Conservation (phyloP, 768 basidiomycete genomes). For the Cystobasidium ongulense region DNA sequence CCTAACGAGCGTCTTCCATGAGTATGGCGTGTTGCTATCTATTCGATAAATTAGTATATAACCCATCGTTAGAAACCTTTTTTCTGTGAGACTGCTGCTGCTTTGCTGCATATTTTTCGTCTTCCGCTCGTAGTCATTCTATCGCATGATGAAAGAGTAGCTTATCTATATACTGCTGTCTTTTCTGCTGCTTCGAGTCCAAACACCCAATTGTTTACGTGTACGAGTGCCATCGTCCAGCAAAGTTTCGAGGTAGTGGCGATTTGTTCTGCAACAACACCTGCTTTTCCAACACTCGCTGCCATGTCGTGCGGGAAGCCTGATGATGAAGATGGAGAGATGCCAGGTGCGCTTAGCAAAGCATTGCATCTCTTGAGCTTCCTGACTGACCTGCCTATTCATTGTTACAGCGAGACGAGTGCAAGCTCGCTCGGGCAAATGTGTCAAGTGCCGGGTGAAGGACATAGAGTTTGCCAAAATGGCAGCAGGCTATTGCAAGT, state of each 20-base stretch:
- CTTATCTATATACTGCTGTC: too few species aligned
- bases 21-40: background rate
- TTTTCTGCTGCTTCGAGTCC: too few species aligned
- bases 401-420: background rate
- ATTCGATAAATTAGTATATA: background rate
- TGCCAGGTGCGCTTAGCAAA: background rate
- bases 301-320: constrained; percentile 20
- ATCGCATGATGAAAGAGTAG: too few species aligned
- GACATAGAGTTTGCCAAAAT: background rate
- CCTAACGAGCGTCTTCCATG: constrained; percentile 10
- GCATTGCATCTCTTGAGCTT: background rate
- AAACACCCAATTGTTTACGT: too few species aligned
- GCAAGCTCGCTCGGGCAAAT: background rate
- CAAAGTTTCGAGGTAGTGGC: too few species aligned
- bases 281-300: background rate
- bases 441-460: constrained; percentile 5
- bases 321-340: constrained; percentile 18
- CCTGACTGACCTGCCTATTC: background rate
- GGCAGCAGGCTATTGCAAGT: constrained; percentile 14
- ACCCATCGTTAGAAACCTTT: background rate
- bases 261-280: background rate
- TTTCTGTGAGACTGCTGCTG: background rate
- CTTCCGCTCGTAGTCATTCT: too few species aligned
- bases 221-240: too few species aligned
- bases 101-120: background rate